These are phyloP conservation scores for Phaeolepiota aurea DNA, from an alignment of 768 basidiomycete species.

Conservation along the genomic window DNA sequence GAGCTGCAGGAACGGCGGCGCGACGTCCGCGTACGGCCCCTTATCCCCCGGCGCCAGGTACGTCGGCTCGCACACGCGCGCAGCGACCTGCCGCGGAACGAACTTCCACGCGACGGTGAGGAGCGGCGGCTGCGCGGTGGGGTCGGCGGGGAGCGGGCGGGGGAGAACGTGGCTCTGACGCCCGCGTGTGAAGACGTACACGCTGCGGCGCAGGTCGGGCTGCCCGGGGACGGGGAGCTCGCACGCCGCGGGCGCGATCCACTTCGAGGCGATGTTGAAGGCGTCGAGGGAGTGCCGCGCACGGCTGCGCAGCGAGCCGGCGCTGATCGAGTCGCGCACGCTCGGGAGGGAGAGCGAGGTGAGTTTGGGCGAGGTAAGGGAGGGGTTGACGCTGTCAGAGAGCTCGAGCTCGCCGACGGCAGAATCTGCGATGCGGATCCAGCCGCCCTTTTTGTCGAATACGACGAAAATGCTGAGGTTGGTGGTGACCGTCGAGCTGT, in stretches of 20 bases:
- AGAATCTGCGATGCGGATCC: slow-evolving; percentile 75
- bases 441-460: slow-evolving; percentile 84
- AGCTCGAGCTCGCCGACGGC: slow-evolving; percentile 75
- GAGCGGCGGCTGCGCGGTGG: slow-evolving; percentile 41
- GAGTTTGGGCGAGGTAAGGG: not conserved
- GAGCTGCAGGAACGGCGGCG: slow-evolving; percentile 52
- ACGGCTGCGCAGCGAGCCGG: slow-evolving; percentile 16
- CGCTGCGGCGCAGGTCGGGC: slow-evolving; percentile 25
- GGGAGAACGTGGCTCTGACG: slow-evolving; percentile 60
- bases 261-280: slow-evolving; percentile 26
- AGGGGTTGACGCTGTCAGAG: slow-evolving; percentile 23
- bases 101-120: slow-evolving; percentile 50
- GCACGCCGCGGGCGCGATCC: slow-evolving; percentile 42
- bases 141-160: slow-evolving; percentile 53
- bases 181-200: slow-evolving; percentile 65
- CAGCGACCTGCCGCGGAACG: slow-evolving; percentile 43
- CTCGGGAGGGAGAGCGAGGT: not conserved
- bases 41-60: slow-evolving; percentile 12
- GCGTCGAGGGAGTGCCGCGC: slow-evolving; percentile 24
- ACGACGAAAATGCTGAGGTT: slow-evolving; percentile 71
- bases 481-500: slow-evolving; percentile 18
- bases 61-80: slow-evolving; percentile 37
- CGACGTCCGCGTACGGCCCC: too few relatives aligned
- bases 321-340: slow-evolving; percentile 5
- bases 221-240: slow-evolving; percentile 33